Evolutionary conservation across 2,329 filamentous ascomycete species (phyloP).

Genomic region (Epichloe coenophiala): DNA sequence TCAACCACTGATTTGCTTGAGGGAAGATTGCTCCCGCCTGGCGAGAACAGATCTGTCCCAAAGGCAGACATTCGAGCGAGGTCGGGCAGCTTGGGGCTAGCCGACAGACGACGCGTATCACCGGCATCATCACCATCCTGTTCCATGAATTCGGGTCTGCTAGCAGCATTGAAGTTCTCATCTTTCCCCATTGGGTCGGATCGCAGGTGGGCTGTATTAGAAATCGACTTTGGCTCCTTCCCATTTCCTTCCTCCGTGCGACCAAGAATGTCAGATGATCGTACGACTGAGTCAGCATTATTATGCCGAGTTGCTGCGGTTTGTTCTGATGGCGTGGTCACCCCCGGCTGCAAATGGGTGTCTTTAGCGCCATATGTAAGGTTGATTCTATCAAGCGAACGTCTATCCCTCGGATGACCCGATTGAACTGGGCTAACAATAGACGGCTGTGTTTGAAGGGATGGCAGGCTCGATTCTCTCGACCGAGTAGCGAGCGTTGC

Average conservation of each 20-base stretch:
- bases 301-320: background rate
- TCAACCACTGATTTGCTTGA: background rate
- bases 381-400: constrained; percentile 1
- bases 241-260: constrained; percentile 54
- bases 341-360: background rate
- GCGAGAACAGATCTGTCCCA: constrained; percentile 42
- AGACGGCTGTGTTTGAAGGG: constrained; percentile 3
- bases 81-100: constrained; percentile 44
- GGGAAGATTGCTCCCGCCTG: background rate
- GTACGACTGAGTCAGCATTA: background rate
- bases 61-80: constrained; percentile 47
- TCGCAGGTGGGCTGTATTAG: background rate
- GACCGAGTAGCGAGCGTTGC: background rate
- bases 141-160: background rate
- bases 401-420: background rate
- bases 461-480: constrained; percentile 4
- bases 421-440: background rate
- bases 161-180: background rate
- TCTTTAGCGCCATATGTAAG: background rate
- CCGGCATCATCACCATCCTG: background rate
- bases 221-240: constrained; percentile 29
- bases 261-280: constrained; percentile 63
- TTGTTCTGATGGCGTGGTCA: background rate
- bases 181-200: background rate
- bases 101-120: constrained; percentile 23